Conservation (phyloP, 2,329 filamentous ascomycete species). For the Achaetomium macrosporum region DNA sequence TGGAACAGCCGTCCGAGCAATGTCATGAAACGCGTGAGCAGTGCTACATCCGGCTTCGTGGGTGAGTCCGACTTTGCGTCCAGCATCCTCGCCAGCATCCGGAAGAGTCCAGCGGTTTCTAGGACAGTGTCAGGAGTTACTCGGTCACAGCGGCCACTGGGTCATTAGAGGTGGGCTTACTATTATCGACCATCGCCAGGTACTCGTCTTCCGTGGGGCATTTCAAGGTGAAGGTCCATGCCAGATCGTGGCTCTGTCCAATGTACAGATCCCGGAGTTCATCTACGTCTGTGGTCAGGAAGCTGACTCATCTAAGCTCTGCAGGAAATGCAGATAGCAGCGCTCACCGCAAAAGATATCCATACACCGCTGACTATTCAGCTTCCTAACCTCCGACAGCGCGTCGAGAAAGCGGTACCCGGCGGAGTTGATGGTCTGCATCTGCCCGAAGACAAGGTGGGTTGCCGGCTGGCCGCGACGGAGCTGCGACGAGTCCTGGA, state of each 20-base stretch:
- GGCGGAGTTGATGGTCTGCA: conserved; percentile 35
- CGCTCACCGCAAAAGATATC: conserved; percentile 21
- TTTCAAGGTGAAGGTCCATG: conserved; percentile 22
- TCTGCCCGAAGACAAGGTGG: conserved; percentile 32
- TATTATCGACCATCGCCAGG: conserved; percentile 26
- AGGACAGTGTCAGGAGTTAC: neutral
- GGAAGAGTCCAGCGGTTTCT: conserved; percentile 21
- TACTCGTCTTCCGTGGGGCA: conserved; percentile 27
- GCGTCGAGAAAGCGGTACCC: conserved; percentile 28
- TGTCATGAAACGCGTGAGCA: conserved; percentile 5
- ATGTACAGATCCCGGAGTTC: conserved; percentile 21
- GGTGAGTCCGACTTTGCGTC: neutral
- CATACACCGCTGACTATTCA: conserved; percentile 12
- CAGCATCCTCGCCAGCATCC: conserved; percentile 15
- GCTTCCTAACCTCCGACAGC: conserved; percentile 15
- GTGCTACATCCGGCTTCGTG: neutral
- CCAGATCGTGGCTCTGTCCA: conserved; percentile 28
- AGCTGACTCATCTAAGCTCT: too few relatives aligned
- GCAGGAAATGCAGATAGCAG: neutral
- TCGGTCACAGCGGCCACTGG: neutral
- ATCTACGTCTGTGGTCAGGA: neutral
- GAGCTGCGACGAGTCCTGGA: conserved; percentile 33
- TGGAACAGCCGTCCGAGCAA: conserved; percentile 30
- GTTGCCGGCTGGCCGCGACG: conserved; percentile 32
- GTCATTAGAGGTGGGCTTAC: conserved; percentile 1